phyloP scores from a whole-genome alignment of 176 grass and related monocot genomes.

The Avena sativa region DNA sequence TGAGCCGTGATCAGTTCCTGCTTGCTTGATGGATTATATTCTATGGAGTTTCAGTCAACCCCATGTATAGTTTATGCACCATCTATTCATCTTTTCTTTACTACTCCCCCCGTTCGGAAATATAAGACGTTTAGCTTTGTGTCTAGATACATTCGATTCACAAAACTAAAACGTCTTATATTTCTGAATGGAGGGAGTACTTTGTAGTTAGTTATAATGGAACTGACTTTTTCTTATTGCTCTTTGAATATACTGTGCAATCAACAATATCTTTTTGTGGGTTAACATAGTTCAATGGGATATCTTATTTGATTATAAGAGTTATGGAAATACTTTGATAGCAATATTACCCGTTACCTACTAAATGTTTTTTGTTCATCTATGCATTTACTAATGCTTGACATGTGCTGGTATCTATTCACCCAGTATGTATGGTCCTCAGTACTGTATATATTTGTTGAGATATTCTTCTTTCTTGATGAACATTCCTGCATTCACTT shows the following conservation, averaged over 20 bases:
- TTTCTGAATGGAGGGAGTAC: too few relatives aligned
- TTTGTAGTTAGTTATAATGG: neutral
- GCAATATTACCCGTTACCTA: neutral
- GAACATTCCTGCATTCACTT: slow-evolving; percentile 23
- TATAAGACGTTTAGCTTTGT: neutral
- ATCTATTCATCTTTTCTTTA: neutral
- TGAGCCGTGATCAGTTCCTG: slow-evolving; percentile 1
- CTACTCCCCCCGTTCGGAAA: neutral
- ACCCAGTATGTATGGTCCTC: neutral
- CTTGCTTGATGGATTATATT: neutral
- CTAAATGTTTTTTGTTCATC: neutral
- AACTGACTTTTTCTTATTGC: neutral
- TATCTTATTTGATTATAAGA: slow-evolving; percentile 7
- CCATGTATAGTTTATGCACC: neutral
- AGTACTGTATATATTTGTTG: slow-evolving; percentile 12
- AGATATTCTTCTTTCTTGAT: neutral
- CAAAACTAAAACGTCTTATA: too few relatives aligned
- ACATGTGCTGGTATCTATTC: slow-evolving; percentile 20
- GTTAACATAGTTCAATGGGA: neutral
- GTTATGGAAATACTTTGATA: neutral
- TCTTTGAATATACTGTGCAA: neutral
- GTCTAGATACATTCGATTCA: too few relatives aligned
- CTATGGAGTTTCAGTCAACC: neutral
- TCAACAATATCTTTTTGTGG: neutral
- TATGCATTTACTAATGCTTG: neutral